phyloP scores from a whole-genome alignment of 148 eudicot genomes.

The Dysphania ambrosioides region DNA sequence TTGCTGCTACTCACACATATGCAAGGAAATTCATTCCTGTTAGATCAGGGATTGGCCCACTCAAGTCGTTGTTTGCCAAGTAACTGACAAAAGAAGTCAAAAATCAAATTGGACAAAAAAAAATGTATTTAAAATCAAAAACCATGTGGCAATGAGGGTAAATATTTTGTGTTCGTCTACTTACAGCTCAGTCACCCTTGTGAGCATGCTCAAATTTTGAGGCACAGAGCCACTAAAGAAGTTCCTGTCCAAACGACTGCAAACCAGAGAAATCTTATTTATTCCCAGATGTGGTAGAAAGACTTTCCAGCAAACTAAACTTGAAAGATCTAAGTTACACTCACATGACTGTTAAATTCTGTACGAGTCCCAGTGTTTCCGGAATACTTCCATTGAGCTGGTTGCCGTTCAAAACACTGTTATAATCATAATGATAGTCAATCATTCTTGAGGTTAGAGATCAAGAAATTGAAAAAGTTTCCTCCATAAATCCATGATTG shows the following conservation, averaged over 20 bases:
- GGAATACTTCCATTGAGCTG: slow-evolving; percentile 33
- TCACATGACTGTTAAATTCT: slow-evolving; percentile 31
- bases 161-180: background rate
- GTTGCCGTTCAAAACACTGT: slow-evolving; percentile 32
- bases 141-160: background rate
- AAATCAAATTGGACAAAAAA: background rate
- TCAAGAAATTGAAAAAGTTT: background rate
- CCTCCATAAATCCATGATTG: background rate
- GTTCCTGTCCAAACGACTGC: slow-evolving; percentile 38
- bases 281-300: background rate
- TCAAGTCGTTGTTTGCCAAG: slow-evolving; percentile 32
- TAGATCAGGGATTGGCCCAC: slow-evolving; percentile 30
- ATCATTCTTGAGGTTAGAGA: slow-evolving; percentile 2
- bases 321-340: slow-evolving; percentile 10
- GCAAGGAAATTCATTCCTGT: slow-evolving; percentile 33
- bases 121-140: background rate
- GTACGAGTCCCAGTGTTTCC: slow-evolving; percentile 29
- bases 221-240: slow-evolving; percentile 29
- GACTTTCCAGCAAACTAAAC: background rate
- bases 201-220: slow-evolving; percentile 20
- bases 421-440: background rate
- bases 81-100: slow-evolving; percentile 22
- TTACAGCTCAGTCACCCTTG: slow-evolving; percentile 30
- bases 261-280: slow-evolving; percentile 13
- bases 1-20: slow-evolving; percentile 29